Evolutionary conservation across 345 rosid species (phyloP).

Genomic region (Brassica incana): DNA sequence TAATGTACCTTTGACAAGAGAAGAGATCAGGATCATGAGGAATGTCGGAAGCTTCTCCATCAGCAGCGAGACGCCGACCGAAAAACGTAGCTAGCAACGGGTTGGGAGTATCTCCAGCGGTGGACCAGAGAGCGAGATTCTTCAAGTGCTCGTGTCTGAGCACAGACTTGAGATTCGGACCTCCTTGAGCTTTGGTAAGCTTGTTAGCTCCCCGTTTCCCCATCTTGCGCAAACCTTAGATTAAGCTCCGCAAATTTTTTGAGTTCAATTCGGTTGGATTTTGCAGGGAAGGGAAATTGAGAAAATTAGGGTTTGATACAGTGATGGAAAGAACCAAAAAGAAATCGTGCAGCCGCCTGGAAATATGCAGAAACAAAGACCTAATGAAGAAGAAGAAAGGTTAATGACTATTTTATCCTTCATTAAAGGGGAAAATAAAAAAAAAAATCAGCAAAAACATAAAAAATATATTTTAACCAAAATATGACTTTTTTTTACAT

Average conservation of each 20-base stretch:
- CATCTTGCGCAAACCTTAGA: slow-evolving; percentile 28
- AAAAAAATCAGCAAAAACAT: too few species aligned
- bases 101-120: slow-evolving; percentile 51
- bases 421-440: too few species aligned
- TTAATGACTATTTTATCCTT: too few species aligned
- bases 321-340: too few species aligned
- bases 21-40: slow-evolving; percentile 53
- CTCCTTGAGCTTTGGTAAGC: slow-evolving; percentile 24
- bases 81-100: slow-evolving; percentile 54
- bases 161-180: slow-evolving; percentile 41
- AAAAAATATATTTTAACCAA: too few species aligned
- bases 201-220: slow-evolving; percentile 46
- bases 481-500: too few species aligned
- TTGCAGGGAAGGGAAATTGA: background rate
- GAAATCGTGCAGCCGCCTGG: too few species aligned
- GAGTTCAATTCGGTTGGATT: background rate
- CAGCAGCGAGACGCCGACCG: slow-evolving; percentile 61
- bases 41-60: slow-evolving; percentile 46
- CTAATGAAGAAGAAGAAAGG: too few species aligned
- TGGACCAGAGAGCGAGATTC: slow-evolving; percentile 64
- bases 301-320: background rate
- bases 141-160: slow-evolving; percentile 68
- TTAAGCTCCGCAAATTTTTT: background rate
- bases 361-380: too few species aligned
- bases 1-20: slow-evolving; percentile 36